Evolutionary conservation across 2,329 filamentous ascomycete genomes (phyloP).

Genomic region (Fusarium sp.): DNA sequence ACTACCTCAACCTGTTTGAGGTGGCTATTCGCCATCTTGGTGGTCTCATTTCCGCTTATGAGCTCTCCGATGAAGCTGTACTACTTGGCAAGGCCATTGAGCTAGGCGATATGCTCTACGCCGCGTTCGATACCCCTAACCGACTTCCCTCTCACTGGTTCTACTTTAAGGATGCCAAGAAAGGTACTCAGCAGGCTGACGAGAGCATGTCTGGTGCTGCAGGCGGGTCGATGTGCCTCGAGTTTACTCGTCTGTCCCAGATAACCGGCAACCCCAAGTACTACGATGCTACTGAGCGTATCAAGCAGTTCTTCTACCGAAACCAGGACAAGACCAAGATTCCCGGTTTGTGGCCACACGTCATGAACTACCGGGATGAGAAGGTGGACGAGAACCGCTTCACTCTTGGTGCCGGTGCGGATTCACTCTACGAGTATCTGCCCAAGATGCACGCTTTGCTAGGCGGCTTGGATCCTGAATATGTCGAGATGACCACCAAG

Average conservation of each 20-base stretch:
- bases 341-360: slow-evolving; percentile 77
- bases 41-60: slow-evolving; percentile 61
- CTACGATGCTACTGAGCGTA: slow-evolving; percentile 78
- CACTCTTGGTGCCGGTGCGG: slow-evolving; percentile 56
- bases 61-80: slow-evolving; percentile 57
- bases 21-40: slow-evolving; percentile 67
- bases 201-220: slow-evolving; percentile 54
- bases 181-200: slow-evolving; percentile 51
- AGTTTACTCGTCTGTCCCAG: slow-evolving; percentile 79
- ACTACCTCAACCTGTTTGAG: slow-evolving; percentile 67
- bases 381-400: slow-evolving; percentile 53
- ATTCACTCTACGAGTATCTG: slow-evolving; percentile 67
- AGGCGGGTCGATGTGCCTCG: slow-evolving; percentile 73
- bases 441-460: slow-evolving; percentile 69
- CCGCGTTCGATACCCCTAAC: slow-evolving; percentile 64
- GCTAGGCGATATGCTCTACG: slow-evolving; percentile 63
- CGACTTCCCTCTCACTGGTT: slow-evolving; percentile 59
- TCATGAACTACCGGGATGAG: slow-evolving; percentile 68
- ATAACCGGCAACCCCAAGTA: slow-evolving; percentile 77
- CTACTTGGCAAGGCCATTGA: slow-evolving; percentile 62
- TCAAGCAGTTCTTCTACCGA: slow-evolving; percentile 72
- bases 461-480: slow-evolving; percentile 70
- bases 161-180: slow-evolving; percentile 54
- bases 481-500: slow-evolving; percentile 70
- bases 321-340: slow-evolving; percentile 72